Evolutionary conservation across 805 yeast genomes (phyloP), one percentile per base, ranked within the genome.

Genomic region (Ogataea allantospora): DNA sequence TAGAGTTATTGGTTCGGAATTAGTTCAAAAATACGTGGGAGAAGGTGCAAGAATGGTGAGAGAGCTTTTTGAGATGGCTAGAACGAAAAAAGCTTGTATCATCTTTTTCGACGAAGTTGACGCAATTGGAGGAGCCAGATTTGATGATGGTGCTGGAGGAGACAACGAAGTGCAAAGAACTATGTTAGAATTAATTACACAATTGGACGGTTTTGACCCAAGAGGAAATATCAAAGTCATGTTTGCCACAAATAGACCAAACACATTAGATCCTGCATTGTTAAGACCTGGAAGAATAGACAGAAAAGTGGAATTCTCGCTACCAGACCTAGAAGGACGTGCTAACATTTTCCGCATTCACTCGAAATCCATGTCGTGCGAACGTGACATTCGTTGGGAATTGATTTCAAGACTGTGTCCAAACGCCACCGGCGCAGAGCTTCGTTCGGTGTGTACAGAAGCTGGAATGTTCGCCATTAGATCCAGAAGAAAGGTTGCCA

Each of bases 21-120:
- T 93, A 61, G 99, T 93, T 20, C 99, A 93, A 65, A 93, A 93
- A 63, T 93, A 93, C 62, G 98, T 93, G 35, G 99, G 99, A 61
- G 99, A 93, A 69, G 99, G 99, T 69, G 99, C 99, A 4, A 80
- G 99, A 61, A 93, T 93, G 99, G 98, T 93, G 38, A 80, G 99
- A 66, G 99, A 93, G 67, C 75, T 93, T 57, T 93, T 93, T 56
- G 99, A 93, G 63, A 89, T 93, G 98, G 99, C 99, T 2, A 83
- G 99, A 62, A 85, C 98, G 24, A 93, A 93, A 66, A 89, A 91
- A 60, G 98, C 99, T 2, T 91, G 98, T 67, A 93, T 93, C 58
- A 91, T 93, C 40, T 93, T 93, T 67, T 93, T 93, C 57, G 99
- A 93, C 67, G 99, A 93, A 71, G 83, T 93, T 51, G 99, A 93